These are phyloP conservation scores for Farysia itapuensis DNA, from an alignment of 1,284 basidiomycete genomes.

Conservation along the genomic window DNA sequence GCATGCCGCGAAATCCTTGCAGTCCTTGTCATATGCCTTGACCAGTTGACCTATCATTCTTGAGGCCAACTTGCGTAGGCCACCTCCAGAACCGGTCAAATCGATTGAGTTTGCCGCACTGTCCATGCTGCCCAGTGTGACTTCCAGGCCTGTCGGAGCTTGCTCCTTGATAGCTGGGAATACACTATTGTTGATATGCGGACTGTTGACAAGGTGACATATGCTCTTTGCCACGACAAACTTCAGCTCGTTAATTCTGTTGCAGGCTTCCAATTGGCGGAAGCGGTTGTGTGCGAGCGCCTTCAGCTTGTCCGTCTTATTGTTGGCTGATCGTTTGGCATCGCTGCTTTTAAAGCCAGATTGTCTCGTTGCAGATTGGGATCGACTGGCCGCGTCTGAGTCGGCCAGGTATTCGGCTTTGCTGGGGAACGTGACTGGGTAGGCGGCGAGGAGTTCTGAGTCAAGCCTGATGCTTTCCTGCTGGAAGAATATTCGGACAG, in stretches of 20 bases:
- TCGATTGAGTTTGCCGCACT: too few relatives aligned
- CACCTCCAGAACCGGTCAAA: not conserved
- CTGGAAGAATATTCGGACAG: too few relatives aligned
- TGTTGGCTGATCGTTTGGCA: too few relatives aligned
- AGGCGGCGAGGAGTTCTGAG: too few relatives aligned
- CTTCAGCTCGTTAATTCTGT: constrained; percentile 26
- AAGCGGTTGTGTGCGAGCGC: constrained; percentile 9
- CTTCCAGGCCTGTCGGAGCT: too few relatives aligned
- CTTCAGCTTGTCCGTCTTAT: constrained; percentile 6
- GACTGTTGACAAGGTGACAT: not conserved
- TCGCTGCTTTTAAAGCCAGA: too few relatives aligned
- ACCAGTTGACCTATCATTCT: constrained; percentile 5
- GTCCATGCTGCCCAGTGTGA: not conserved
- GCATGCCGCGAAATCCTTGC: constrained; percentile 9
- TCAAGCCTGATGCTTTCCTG: too few relatives aligned
- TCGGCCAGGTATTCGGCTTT: too few relatives aligned
- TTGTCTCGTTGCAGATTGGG: too few relatives aligned
- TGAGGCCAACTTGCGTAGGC: not conserved
- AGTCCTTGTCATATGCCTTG: constrained; percentile 19
- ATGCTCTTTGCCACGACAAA: constrained; percentile 16
- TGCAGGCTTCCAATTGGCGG: constrained; percentile 15
- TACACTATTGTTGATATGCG: too few relatives aligned
- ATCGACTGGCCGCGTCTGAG: too few relatives aligned
- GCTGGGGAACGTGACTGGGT: too few relatives aligned
- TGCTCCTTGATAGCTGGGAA: not conserved